Evolutionary conservation across 2,329 filamentous ascomycete genomes (phyloP).

Genomic region (Scedosporium boydii): DNA sequence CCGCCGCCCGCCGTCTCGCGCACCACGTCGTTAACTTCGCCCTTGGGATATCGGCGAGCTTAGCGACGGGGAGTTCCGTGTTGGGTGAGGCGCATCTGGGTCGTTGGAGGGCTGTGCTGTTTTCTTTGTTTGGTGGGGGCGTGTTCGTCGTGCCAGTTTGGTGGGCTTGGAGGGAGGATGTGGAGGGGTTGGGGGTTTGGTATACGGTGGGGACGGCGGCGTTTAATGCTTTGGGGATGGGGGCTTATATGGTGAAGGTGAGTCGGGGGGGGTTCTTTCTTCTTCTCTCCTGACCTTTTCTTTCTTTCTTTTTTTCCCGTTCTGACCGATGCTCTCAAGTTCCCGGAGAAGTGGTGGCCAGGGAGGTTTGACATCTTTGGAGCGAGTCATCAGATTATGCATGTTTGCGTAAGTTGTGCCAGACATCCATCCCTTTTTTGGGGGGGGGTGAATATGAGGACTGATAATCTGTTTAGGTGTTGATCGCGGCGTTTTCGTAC

Average conservation of each 20-base stretch:
- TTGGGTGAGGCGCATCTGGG: conserved; percentile 24
- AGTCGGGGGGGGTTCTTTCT: background rate
- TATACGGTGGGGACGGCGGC: background rate
- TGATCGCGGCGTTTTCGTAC: conserved; percentile 15
- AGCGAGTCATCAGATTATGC: conserved; percentile 37
- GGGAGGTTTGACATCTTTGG: conserved; percentile 35
- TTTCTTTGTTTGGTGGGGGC: background rate
- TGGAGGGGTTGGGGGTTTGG: background rate
- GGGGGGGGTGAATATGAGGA: background rate
- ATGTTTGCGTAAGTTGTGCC: conserved; percentile 25
- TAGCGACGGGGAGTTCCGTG: conserved; percentile 17
- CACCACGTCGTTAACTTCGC: background rate
- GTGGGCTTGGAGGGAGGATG: background rate
- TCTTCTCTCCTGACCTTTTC: background rate
- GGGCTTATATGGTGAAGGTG: conserved; percentile 2
- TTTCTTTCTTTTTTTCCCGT: background rate
- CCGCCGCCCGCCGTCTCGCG: conserved; percentile 8
- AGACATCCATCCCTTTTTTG: background rate
- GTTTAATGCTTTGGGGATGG: background rate
- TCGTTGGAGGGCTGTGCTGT: conserved; percentile 18
- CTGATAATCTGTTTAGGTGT: background rate
- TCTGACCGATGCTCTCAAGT: conserved; percentile 13
- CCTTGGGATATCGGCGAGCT: conserved; percentile 24
- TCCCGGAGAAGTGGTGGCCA: conserved; percentile 33
- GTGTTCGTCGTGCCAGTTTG: background rate